These are phyloP conservation scores for Dalechampia spathulata DNA, from an alignment of 441 rosid genomes.

Conservation along the genomic window DNA sequence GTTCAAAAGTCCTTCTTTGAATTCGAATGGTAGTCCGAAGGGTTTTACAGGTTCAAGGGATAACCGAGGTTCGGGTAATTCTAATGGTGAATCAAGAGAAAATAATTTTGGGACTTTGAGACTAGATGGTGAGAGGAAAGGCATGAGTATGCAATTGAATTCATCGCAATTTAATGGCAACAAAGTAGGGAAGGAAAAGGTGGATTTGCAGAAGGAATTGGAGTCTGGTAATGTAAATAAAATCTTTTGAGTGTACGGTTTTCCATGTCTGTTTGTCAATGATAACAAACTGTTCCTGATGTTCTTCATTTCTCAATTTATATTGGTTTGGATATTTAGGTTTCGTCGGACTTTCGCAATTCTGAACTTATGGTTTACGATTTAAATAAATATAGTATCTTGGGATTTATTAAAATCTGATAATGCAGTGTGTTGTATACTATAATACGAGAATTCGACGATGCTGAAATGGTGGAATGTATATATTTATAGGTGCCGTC, in stretches of 20 bases:
- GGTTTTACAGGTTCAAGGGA: conserved; percentile 42
- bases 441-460: neutral
- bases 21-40: conserved; percentile 24
- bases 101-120: conserved; percentile 4
- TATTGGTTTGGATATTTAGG: neutral
- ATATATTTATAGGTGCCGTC: conserved; percentile 37
- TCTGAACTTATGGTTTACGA: neutral
- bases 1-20: conserved; percentile 34
- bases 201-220: conserved; percentile 11
- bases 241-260: conserved; percentile 1
- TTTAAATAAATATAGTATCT: neutral
- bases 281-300: neutral
- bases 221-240: conserved; percentile 36
- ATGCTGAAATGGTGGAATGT: neutral
- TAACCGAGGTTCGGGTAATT: conserved; percentile 10
- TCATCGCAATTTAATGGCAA: conserved; percentile 13
- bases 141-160: conserved; percentile 9
- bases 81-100: conserved; percentile 5
- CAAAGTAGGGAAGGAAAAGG: conserved; percentile 17
- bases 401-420: no score
- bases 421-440: no score
- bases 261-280: no score
- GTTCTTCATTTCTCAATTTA: neutral
- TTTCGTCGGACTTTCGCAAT: neutral
- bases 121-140: conserved; percentile 12